Percentiles rank a stretch among this genome's conserved stretches.
phyloP scores from a whole-genome alignment of 106 monocot genomes.

The Hemerocallis citrina region DNA sequence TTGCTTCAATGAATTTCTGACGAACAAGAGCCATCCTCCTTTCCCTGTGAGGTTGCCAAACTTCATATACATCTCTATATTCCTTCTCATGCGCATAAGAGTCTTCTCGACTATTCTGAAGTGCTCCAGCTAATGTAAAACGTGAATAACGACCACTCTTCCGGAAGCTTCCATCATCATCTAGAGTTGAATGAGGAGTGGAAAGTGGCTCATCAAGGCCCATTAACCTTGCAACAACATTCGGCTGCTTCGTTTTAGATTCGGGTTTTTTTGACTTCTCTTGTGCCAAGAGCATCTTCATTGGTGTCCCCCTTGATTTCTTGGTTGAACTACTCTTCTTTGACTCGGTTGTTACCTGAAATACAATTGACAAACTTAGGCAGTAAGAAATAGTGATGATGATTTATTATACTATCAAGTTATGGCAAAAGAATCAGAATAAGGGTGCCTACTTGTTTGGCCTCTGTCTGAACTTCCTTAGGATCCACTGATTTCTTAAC shows the following conservation, averaged over 20 bases:
- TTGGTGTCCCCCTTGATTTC: conserved; percentile 48
- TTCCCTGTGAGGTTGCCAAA: too few species aligned
- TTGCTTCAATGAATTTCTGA: conserved; percentile 86
- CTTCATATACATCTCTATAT: conserved; percentile 48
- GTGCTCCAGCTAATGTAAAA: not conserved
- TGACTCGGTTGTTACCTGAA: conserved; percentile 32
- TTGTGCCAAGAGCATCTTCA: conserved; percentile 81
- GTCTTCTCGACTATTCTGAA: conserved; percentile 1
- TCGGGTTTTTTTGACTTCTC: conserved; percentile 70
- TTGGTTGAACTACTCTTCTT: conserved; percentile 32
- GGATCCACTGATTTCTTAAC: conserved; percentile 20
- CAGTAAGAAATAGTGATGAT: not conserved
- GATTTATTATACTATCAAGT: too few species aligned
- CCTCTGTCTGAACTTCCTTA: conserved; percentile 18
- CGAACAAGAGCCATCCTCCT: conserved; percentile 81
- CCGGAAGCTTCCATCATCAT: conserved; percentile 8
- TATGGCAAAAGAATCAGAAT: not conserved
- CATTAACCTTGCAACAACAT: conserved; percentile 88
- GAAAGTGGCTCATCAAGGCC: conserved; percentile 60
- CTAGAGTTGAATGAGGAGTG: conserved; percentile 10
- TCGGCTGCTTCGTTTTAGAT: conserved; percentile 34
- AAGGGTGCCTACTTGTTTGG: conserved; percentile 32
- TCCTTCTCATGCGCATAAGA: conserved; percentile 7
- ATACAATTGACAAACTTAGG: conserved; percentile 1
- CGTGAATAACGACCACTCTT: conserved; percentile 12